Evolutionary conservation across 768 basidiomycete genomes (phyloP).

Genomic region (Boletus barrowsii): DNA sequence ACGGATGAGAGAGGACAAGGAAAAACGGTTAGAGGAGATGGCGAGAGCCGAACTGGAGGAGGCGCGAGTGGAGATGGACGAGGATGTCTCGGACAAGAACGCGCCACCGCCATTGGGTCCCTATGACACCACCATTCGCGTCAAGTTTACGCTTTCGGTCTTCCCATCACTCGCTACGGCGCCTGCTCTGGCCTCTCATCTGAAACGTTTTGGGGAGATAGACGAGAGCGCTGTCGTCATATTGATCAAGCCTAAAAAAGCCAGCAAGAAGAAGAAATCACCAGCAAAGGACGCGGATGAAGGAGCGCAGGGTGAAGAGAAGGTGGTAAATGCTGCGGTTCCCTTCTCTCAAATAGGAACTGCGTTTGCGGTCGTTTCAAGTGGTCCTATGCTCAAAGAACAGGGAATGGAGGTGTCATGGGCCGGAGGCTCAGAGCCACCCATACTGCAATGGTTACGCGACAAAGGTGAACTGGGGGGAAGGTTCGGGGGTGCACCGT

Average conservation of each 20-base stretch:
- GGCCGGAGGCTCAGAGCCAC: constrained; percentile 71
- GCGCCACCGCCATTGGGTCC: constrained; percentile 61
- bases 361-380: constrained; percentile 72
- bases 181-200: constrained; percentile 34
- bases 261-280: constrained; percentile 37
- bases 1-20: constrained; percentile 62
- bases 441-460: constrained; percentile 68
- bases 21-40: constrained; percentile 46
- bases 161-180: constrained; percentile 36
- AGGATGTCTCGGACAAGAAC: constrained; percentile 37
- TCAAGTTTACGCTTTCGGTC: constrained; percentile 62
- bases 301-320: constrained; percentile 42
- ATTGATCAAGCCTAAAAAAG: constrained; percentile 57
- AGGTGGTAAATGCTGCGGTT: constrained; percentile 66
- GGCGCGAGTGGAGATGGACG: constrained; percentile 27
- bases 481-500: constrained; percentile 3
- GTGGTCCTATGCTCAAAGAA: constrained; percentile 50
- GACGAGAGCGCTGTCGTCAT: constrained; percentile 67
- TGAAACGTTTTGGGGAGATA: constrained; percentile 58
- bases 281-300: constrained; percentile 25
- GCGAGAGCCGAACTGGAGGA: constrained; percentile 35
- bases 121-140: constrained; percentile 70
- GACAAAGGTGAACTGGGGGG: constrained; percentile 62
- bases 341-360: constrained; percentile 74
- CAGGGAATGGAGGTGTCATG: constrained; percentile 70